Conservation (phyloP, 1,284 basidiomycete species). For the Trichosporon coremiiforme region DNA sequence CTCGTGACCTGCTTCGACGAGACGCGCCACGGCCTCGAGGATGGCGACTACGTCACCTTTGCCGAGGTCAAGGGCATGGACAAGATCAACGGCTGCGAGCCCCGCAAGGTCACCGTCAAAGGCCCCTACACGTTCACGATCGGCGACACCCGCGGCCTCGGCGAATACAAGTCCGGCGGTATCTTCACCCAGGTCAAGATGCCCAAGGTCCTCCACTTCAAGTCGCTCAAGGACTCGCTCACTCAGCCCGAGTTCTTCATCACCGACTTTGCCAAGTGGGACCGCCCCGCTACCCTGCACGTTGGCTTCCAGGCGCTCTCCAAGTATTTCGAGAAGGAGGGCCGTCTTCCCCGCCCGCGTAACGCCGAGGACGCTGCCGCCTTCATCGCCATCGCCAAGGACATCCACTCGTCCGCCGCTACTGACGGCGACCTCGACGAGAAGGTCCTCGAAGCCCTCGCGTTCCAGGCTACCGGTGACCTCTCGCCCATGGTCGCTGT, state of each 20-base stretch:
- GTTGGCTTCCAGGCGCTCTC: conserved; percentile 94
- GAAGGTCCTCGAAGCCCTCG: conserved; percentile 73
- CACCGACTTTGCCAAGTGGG: conserved; percentile 98
- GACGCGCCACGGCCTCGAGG: conserved; percentile 94
- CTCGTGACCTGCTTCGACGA: conserved; percentile 97
- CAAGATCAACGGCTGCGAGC: conserved; percentile 85
- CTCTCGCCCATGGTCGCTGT: conserved; percentile 90
- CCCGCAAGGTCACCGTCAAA: conserved; percentile 88
- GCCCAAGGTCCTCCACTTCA: conserved; percentile 94
- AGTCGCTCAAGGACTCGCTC: conserved; percentile 87
- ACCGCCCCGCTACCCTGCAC: conserved; percentile 86
- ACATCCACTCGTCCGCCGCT: conserved; percentile 62
- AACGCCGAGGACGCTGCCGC: conserved; percentile 77
- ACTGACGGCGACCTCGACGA: conserved; percentile 73
- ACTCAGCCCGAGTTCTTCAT: conserved; percentile 85
- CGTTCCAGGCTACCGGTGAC: conserved; percentile 93
- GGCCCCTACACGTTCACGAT: conserved; percentile 96
- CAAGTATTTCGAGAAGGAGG: conserved; percentile 70
- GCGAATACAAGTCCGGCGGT: conserved; percentile 83
- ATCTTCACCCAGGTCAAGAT: conserved; percentile 99
- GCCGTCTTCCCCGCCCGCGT: conserved; percentile 77
- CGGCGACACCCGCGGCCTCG: conserved; percentile 78
- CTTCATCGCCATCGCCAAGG: conserved; percentile 75
- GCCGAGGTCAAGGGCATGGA: conserved; percentile 96
- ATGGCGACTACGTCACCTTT: conserved; percentile 97